Evolutionary conservation across 202 grass and related monocot species (phyloP).

Genomic region (Zizania palustris): DNA sequence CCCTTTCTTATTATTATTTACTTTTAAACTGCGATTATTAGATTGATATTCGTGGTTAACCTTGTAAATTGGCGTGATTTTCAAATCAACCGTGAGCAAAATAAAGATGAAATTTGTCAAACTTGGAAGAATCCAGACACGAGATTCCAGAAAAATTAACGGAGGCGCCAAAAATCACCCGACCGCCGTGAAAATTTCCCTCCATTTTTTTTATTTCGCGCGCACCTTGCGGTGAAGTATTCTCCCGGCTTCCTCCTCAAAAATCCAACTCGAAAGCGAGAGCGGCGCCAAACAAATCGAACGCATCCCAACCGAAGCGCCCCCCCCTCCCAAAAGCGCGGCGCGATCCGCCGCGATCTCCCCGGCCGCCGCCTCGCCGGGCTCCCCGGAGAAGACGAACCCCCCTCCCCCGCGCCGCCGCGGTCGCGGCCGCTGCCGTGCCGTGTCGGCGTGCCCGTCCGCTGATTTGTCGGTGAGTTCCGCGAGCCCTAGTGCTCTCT

Average conservation of each 20-base stretch:
- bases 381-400: too few species aligned
- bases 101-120: not conserved
- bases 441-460: not conserved
- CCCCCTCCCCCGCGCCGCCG: too few species aligned
- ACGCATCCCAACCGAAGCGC: not conserved
- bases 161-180: not conserved
- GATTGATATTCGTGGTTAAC: too few species aligned
- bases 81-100: too few species aligned
- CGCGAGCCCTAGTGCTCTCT: not conserved
- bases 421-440: not conserved
- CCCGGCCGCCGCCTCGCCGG: not conserved
- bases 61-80: not conserved
- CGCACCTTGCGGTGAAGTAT: not conserved
- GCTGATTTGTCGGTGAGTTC: constrained; percentile 41
- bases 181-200: not conserved
- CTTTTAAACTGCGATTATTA: too few species aligned
- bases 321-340: not conserved
- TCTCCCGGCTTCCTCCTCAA: not conserved
- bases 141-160: not conserved
- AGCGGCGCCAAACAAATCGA: constrained; percentile 58
- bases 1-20: too few species aligned
- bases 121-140: not conserved
- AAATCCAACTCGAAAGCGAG: constrained; percentile 39
- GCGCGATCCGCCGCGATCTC: constrained; percentile 5
- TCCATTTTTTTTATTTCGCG: not conserved